Evolutionary conservation across 2,329 filamentous ascomycete genomes (phyloP), one percentile per base, ranked within the genome.

Genomic region (Neofusicoccum sp.): DNA sequence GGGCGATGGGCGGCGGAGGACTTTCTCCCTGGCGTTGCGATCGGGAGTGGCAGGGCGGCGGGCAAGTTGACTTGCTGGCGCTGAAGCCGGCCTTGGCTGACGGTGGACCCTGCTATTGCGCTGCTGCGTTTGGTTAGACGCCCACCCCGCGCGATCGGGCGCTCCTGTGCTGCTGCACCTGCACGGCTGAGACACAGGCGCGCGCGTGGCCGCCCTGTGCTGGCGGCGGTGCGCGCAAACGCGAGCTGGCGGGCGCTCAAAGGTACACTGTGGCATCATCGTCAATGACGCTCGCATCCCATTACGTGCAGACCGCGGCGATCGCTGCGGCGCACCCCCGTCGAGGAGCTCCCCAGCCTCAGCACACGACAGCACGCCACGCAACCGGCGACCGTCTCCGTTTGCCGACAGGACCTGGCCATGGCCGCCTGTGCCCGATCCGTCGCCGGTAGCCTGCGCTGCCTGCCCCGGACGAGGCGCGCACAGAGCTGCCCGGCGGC

Each of bases 201-300:
- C 34, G n/a, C 51, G 38, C 51, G 51, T 56, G 51, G 31, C 28
- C 51, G 20, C 43, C 31, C 51, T 36, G 51, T 38, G 51, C 51
- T 56, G 51, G 51, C 16, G n/a, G 36, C 11, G 11, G 30, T 11
- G 6, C 24, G 20, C 5, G 36, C 34, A 12, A 16, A 30, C 34
- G 34, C 26, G n/a, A n/a, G 34, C 49, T 54, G 49, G 34, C 49
- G 41, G 36, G 34, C 7, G 34, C 14, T 26, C 16, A 28, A 54
- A n/a, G 36, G 38, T 24, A 56, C 51, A 56, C 51, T 43, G 51
- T 56, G 51, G 51, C 51, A 56, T 56, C 51, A 56, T n/a, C 20
- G 20, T 20, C 38, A 40, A 56, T 56, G 51, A 56, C 51, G 51
- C 51, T 6, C 12, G 14, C 20, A n/a, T 33, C 45, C 51, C 36